Evolutionary conservation across 306 rosid species (phyloP), one percentile per base, ranked within the genome.

Genomic region (Lotus japonicus): DNA sequence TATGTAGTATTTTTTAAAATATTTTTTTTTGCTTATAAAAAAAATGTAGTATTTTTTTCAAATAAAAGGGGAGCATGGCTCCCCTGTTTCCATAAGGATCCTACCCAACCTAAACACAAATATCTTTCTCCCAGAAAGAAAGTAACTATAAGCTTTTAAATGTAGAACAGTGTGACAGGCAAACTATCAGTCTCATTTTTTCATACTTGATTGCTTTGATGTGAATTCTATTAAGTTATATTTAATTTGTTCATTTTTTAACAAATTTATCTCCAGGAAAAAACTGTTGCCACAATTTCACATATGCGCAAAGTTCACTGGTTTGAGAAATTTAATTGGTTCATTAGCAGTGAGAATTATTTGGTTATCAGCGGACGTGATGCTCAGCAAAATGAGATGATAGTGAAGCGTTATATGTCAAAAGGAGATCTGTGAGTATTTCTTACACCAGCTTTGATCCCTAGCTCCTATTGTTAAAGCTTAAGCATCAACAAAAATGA

Each of bases 281-380:
- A 90, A 85, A 70, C 89, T 18, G 90, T 94, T 49, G 95, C 97
- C 75, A 73, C 95, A 54, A 94, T 94, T 64, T 88, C 99, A 54
- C 96, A 94, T 75, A 88, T 94, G 87, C 96, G 99, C 71, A 94
- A 90, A 80, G 97, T 94, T 81, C 99, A 94, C 78, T 94, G 99
- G 99, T 94, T 94, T 84, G 99, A 94, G 85, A 94, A 94, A 80
- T 94, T 94, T 68, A 87, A 94, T 76, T 94, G 99, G 99, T 94
- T 90, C 77, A 87, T 90, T 71, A 90, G 92, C 86, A 90, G 97
- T 72, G 99, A 94, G 85, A 94, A 94, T 84, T 94, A 94, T 84
- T 84, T 94, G 88, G 84, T 90, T 79, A 90, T 94, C 78, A 94
- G 99, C 58, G 99, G 99, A 60, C 92, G 95, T 59, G 99, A 94